phyloP scores from a whole-genome alignment of 345 rosid genomes.

The Kernera saxatilis region DNA sequence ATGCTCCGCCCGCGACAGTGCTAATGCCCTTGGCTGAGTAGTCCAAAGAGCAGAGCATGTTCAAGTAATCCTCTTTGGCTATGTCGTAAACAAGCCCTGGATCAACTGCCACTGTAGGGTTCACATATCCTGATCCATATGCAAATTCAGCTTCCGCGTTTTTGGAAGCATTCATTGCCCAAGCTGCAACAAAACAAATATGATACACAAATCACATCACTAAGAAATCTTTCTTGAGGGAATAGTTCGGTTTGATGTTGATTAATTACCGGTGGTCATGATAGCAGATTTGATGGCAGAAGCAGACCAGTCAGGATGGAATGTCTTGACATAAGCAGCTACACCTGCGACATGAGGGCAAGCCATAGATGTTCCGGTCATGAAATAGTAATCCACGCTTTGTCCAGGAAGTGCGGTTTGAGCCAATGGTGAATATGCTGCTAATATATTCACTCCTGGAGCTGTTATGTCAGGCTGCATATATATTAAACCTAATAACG shows the following conservation, averaged over 20 bases:
- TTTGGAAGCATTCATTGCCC: conserved; percentile 31
- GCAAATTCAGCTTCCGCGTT: conserved; percentile 36
- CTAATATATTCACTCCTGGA: conserved; percentile 40
- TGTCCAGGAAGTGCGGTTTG: conserved; percentile 17
- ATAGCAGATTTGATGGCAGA: conserved; percentile 65
- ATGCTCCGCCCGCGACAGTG: conserved; percentile 15
- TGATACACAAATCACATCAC: neutral
- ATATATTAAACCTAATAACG: neutral
- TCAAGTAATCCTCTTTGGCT: conserved; percentile 28
- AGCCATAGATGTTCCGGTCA: conserved; percentile 69
- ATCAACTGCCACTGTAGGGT: conserved; percentile 30
- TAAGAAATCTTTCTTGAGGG: neutral
- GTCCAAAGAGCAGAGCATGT: conserved; percentile 37
- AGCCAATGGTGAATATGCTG: conserved; percentile 30
- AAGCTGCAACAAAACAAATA: conserved; percentile 16
- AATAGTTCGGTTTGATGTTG: neutral
- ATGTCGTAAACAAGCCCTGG: conserved; percentile 47
- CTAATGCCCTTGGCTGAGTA: conserved; percentile 1
- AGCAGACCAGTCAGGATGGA: conserved; percentile 40
- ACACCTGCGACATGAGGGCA: conserved; percentile 68
- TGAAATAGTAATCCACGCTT: conserved; percentile 23
- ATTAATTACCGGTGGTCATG: conserved; percentile 59
- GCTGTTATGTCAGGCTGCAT: conserved; percentile 44
- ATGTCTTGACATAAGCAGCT: conserved; percentile 41
- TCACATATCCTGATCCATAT: conserved; percentile 41